Conservation (phyloP, 108 stramenopile genomes). For the Epithemia pelagica region DNA sequence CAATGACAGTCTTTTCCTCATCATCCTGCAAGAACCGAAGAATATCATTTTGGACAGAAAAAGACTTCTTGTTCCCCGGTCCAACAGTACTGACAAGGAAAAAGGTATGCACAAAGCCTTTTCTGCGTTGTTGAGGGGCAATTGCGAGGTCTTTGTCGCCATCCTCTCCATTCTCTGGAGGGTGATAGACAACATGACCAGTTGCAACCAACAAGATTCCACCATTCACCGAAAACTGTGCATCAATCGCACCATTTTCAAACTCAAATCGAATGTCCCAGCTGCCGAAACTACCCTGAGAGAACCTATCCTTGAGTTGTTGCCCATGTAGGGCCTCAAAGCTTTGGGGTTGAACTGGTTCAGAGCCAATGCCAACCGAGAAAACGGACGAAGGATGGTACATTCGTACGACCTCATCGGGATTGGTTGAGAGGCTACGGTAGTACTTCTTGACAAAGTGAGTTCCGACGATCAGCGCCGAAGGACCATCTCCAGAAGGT, state of each 20-base stretch:
- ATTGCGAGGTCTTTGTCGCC: constrained; percentile 5
- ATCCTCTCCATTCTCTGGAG: constrained; percentile 12
- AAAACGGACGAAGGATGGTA: constrained; percentile 48
- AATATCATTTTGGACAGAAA: constrained; percentile 73
- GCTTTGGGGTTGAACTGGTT: constrained; percentile 29
- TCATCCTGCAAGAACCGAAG: constrained; percentile 47
- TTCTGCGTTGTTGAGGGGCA: constrained; percentile 12
- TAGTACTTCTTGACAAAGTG: constrained; percentile 79
- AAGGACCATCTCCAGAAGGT: neutral
- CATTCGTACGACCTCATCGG: constrained; percentile 48
- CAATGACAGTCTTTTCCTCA: neutral
- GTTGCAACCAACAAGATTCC: constrained; percentile 76
- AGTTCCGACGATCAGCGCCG: constrained; percentile 51
- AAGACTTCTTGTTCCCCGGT: constrained; percentile 47
- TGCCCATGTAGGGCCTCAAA: constrained; percentile 16
- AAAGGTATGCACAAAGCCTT: constrained; percentile 74
- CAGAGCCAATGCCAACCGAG: constrained; percentile 45
- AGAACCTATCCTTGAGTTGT: constrained; percentile 13
- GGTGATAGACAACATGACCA: constrained; percentile 41
- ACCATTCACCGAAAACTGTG: constrained; percentile 59
- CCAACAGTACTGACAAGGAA: constrained; percentile 39
- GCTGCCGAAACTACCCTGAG: constrained; percentile 13
- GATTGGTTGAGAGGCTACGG: constrained; percentile 48
- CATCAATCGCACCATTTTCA: constrained; percentile 77
- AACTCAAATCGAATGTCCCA: constrained; percentile 35